Base-by-base conservation (phyloP, 2,329 filamentous ascomycete genomes). In the Ceratocystis eucalypticola region DNA sequence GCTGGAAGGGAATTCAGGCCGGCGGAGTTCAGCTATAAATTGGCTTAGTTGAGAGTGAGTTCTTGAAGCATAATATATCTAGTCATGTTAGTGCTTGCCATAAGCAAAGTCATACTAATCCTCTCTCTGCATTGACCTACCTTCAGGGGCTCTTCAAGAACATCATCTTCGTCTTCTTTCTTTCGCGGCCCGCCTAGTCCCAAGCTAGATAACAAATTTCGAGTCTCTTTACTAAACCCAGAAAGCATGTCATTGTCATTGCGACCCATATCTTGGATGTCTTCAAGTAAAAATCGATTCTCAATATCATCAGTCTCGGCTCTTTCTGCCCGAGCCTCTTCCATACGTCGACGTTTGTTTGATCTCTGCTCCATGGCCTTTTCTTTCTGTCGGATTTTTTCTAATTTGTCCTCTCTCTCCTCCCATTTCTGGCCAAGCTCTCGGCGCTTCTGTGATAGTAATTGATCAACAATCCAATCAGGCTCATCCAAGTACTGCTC, bases 31-130 rank as follows among this genome's bases (percentile, higher is more conserved):
- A 53, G 85, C 82, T 20, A 93, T 86, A 74, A 96, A 96, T 73
- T 96, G 92, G 0, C 88, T 88, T 15, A 96, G 77, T 72, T 96
- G 92, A 2, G 92, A 96, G 74, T 96, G 92, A 0, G 92, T 96
- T 72, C 92, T 84, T 6, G 92, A 96, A 66, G 91, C 94, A 76
- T 93, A 96, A 75, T 89, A 96, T 64, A 96, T 89, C 80, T 85
- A 65, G 25, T 6, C 7, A 59, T 46, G 74, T 76, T 74, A 77
- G 73, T 72, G 72, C 65, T 25, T 41, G 63, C 22, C 22, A 30
- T 46, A 20, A 20, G 8, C 45, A 65, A 28, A 25, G 37, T 45
- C 53, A 61, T 64, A 22, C 55, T 8, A n/a, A 25, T 10, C 48
- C 48, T 59, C 17, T 37, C 28, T 28, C 48, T 28, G 48, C 5